Evolutionary conservation across 495 filamentous ascomycete species (phyloP).

Genomic region (Penicillium arizonense): DNA sequence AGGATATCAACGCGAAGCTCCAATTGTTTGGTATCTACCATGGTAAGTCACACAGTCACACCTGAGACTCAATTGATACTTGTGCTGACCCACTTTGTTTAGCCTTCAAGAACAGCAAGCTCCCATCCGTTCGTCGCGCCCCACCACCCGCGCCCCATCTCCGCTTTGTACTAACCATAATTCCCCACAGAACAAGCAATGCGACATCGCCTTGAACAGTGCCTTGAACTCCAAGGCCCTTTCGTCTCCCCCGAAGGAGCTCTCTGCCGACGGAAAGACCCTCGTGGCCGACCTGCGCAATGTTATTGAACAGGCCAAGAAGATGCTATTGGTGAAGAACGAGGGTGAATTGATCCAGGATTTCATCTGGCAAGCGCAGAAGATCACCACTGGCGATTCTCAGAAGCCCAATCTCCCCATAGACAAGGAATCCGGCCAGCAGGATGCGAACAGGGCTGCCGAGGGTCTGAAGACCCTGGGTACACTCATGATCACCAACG

Average conservation of each 20-base stretch:
- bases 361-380: conserved; percentile 90
- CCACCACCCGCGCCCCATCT: background rate
- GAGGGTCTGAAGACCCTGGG: conserved; percentile 89
- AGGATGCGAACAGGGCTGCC: conserved; percentile 76
- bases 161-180: conserved; percentile 6
- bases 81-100: conserved; percentile 17
- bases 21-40: conserved; percentile 90
- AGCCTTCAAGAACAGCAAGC: conserved; percentile 88
- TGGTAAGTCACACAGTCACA: conserved; percentile 47
- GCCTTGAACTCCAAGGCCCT: conserved; percentile 68
- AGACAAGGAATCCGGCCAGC: conserved; percentile 69
- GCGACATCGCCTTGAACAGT: conserved; percentile 89
- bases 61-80: background rate
- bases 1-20: conserved; percentile 88
- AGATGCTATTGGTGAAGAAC: conserved; percentile 90
- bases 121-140: conserved; percentile 71
- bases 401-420: conserved; percentile 62
- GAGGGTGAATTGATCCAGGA: conserved; percentile 92
- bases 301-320: conserved; percentile 86
- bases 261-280: conserved; percentile 76
- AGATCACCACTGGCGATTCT: conserved; percentile 60
- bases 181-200: conserved; percentile 75
- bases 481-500: conserved; percentile 88
- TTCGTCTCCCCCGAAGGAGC: conserved; percentile 67
- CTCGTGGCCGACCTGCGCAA: conserved; percentile 76